phyloP scores from a whole-genome alignment of 345 rosid genomes.

The Citrus sp. region DNA sequence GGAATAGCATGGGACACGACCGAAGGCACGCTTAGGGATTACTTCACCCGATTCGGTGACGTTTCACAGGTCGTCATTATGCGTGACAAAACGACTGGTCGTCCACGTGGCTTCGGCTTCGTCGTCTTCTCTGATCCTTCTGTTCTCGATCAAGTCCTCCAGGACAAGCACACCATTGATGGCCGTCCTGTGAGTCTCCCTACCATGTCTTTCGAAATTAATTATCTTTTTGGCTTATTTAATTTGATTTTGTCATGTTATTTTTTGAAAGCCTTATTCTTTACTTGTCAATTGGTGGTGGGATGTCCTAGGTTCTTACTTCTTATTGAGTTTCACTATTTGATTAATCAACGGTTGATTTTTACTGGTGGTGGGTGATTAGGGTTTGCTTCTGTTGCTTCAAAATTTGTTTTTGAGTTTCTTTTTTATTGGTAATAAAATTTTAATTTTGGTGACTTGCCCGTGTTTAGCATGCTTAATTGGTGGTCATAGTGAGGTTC shows the following conservation, averaged over 20 bases:
- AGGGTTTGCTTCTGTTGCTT: not conserved
- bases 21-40: constrained; percentile 47
- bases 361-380: not conserved
- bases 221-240: no score
- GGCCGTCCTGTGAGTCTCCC: constrained; percentile 42
- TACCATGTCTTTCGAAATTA: no score
- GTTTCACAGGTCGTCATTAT: constrained; percentile 44
- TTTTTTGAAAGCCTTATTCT: not conserved
- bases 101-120: constrained; percentile 61
- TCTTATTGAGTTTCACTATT: not conserved
- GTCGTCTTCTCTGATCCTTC: constrained; percentile 54
- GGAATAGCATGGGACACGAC: constrained; percentile 68
- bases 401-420: not conserved
- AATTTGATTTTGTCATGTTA: not conserved
- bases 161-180: constrained; percentile 53
- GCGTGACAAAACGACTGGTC: constrained; percentile 54
- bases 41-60: constrained; percentile 50
- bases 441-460: not conserved
- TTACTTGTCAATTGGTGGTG: not conserved
- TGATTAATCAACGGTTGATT: not conserved
- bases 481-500: not conserved
- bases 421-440: not conserved
- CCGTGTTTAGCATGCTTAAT: not conserved
- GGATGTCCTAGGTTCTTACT: not conserved
- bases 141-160: constrained; percentile 45